Base-by-base conservation (phyloP, 441 rosid genomes). In the Breynia disticha region DNA sequence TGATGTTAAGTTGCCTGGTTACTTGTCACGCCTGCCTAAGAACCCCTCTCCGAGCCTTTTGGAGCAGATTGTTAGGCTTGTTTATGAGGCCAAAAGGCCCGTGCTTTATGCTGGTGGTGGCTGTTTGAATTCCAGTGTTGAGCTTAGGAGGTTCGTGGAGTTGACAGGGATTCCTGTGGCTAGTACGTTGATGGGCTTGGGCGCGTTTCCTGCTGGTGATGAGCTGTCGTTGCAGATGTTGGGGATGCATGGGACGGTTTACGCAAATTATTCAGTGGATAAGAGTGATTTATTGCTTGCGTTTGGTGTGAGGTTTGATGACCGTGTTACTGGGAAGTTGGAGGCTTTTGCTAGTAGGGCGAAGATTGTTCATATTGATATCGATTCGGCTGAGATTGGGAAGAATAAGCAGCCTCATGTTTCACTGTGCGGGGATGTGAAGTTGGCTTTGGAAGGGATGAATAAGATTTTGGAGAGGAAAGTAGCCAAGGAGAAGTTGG, bases 191-290 rank as follows among this genome's bases (percentile, higher is more conserved):
- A 93, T 93, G 98, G 98, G 98, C 22, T 79, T 88, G 11, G 98
- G 98, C 0, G 60, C 90, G 0, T 88, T 66, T 57, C 91, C 95
- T 0, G 63, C 74, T 54, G 56, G 75, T 0, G 79, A 78, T 68
- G 84, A 84, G 1, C 55, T 88, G 62, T 88, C 98, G 0, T 57
- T 93, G 46, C 85, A 75, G 38, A 88, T 93, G 98, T 87, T 93
- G 52, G 98, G 98, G 17, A 88, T 93, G 98, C 98, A 88, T 46
- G 98, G 98, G n/a, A 86, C 97, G 7, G 95, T 91, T 38, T 86
- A 68, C 55, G 98, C 95, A 0, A 91, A 91, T 55, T 88, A 91
- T 73, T 76, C 98, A 7, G 88, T 91, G 56, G 97, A 88, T 28
- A 71, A 82, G 56, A 67, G 86, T 65, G 98, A 88, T 75, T 19